Percentiles rank a stretch among this genome's conserved stretches.
These are phyloP conservation scores for Mortierella sp. DNA, from an alignment of 371 early-diverging fungal species.

Conservation along the genomic window DNA sequence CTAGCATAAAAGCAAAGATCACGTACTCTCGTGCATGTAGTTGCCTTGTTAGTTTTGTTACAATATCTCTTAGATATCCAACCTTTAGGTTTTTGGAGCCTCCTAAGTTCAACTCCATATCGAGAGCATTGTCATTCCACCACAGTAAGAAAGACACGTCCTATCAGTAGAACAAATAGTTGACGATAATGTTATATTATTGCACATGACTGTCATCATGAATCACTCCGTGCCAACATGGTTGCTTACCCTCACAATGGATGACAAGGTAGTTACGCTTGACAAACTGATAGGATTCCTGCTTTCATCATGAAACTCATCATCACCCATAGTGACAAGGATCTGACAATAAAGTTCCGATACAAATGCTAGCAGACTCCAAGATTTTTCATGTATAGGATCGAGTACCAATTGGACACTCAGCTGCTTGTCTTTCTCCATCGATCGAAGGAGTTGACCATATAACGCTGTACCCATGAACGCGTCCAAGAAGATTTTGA, in stretches of 20 bases:
- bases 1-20: too few relatives aligned
- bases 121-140: constrained; percentile 68
- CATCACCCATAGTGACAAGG: constrained; percentile 85
- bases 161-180: constrained; percentile 35
- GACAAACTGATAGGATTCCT: constrained; percentile 63
- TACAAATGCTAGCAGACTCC: constrained; percentile 74
- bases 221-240: background rate
- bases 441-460: constrained; percentile 16
- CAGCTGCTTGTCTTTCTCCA: constrained; percentile 18
- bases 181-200: background rate
- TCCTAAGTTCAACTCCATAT: constrained; percentile 58
- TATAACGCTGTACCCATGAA: constrained; percentile 35
- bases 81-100: constrained; percentile 64
- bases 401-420: constrained; percentile 40
- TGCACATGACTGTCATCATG: background rate
- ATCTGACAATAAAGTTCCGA: constrained; percentile 81
- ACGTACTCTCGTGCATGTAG: constrained; percentile 87
- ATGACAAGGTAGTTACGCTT: constrained; percentile 68
- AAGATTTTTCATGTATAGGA: constrained; percentile 55
- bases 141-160: constrained; percentile 79
- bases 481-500: constrained; percentile 47
- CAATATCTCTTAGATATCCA: constrained; percentile 68
- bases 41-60: constrained; percentile 80
- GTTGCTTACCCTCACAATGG: constrained; percentile 66
- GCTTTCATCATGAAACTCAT: constrained; percentile 78